phyloP scores from a whole-genome alignment of 306 rosid genomes.

The Acacia confusa region DNA sequence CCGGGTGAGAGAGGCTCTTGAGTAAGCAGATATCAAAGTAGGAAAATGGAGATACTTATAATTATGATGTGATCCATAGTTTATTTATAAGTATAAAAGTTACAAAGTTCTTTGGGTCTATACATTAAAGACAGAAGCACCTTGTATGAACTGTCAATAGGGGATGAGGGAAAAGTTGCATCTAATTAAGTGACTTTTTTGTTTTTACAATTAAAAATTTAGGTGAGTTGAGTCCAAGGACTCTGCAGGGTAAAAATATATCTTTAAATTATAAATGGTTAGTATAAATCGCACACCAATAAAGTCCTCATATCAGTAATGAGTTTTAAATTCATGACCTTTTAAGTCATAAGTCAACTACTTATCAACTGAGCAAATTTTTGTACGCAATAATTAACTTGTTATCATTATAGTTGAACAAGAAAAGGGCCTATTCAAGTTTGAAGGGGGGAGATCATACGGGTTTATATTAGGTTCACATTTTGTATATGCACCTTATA shows the following conservation, averaged over 20 bases:
- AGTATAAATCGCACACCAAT: too few relatives aligned
- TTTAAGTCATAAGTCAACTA: too few relatives aligned
- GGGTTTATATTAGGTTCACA: too few relatives aligned
- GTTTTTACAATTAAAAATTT: too few relatives aligned
- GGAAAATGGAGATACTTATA: conserved; percentile 3
- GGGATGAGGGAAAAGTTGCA: background rate
- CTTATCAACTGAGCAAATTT: too few relatives aligned
- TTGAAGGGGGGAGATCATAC: background rate
- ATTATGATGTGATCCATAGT: background rate
- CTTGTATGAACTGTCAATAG: background rate
- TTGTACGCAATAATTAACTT: fast-evolving
- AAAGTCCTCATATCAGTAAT: fast-evolving
- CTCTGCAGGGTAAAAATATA: fast-evolving
- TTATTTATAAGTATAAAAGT: background rate
- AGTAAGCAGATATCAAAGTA: background rate
- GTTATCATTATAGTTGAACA: too few relatives aligned
- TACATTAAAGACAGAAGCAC: background rate
- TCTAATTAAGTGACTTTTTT: background rate
- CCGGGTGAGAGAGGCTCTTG: background rate
- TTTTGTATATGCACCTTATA: too few relatives aligned
- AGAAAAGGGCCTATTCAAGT: background rate
- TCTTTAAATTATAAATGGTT: too few relatives aligned
- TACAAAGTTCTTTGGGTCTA: background rate
- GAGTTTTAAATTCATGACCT: too few relatives aligned
- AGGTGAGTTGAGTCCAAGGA: too few relatives aligned